Conservation (phyloP, 2,329 filamentous ascomycete species). For the Colletotrichum sp. region DNA sequence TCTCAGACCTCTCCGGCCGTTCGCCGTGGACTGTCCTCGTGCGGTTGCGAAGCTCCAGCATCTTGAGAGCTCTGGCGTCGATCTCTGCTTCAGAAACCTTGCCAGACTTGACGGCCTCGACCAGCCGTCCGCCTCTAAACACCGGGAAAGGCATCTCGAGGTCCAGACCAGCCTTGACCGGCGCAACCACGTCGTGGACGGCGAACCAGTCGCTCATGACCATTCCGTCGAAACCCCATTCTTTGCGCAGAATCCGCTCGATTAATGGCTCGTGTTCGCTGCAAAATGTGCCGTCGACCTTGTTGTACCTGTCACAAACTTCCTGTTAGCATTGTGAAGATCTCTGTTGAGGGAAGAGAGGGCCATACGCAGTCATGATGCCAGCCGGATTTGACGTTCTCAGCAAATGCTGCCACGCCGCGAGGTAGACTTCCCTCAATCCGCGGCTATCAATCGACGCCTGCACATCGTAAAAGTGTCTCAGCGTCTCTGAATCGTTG, state of each 20-base stretch:
- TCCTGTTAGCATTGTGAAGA: background rate
- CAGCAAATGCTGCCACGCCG: constrained; percentile 23
- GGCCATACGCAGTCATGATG: constrained; percentile 23
- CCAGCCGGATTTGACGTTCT: constrained; percentile 14
- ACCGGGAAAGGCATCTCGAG: constrained; percentile 35
- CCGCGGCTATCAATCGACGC: background rate
- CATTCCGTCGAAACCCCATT: constrained; percentile 38
- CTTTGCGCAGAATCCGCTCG: constrained; percentile 30
- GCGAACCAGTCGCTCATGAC: constrained; percentile 40
- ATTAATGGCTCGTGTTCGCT: constrained; percentile 24
- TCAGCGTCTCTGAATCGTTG: constrained; percentile 34
- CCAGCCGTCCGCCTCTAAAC: constrained; percentile 23
- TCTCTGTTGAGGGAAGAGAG: rapidly evolving
- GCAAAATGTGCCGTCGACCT: constrained; percentile 28
- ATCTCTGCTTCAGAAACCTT: constrained; percentile 14
- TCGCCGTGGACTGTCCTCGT: background rate
- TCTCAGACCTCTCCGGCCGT: constrained; percentile 12
- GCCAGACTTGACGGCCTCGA: constrained; percentile 20
- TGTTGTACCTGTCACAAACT: constrained; percentile 26
- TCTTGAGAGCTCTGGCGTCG: constrained; percentile 18
- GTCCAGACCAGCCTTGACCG: constrained; percentile 33
- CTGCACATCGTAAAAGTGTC: constrained; percentile 23
- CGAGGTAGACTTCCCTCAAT: constrained; percentile 24
- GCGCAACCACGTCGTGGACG: constrained; percentile 32
- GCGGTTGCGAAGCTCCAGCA: constrained; percentile 16